Conservation (phyloP, 2,329 filamentous ascomycete species). For the Phaeosphaeriaceae sp. region DNA sequence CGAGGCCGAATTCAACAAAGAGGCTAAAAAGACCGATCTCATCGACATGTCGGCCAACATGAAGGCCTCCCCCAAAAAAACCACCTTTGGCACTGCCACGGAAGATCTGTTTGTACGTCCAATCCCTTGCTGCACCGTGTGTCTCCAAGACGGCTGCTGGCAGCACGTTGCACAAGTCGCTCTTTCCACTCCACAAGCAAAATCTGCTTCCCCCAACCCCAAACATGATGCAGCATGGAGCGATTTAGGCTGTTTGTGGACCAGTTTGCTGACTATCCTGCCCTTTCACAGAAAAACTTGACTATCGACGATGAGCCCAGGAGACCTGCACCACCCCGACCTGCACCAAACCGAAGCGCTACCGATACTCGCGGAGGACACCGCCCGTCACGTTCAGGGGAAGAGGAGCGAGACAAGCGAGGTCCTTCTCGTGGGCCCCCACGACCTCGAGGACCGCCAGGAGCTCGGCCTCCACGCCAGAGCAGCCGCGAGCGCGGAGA, state of each 20-base stretch:
- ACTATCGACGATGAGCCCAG: slow-evolving; percentile 67
- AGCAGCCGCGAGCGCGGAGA: slow-evolving; percentile 49
- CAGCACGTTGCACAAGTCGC: slow-evolving; percentile 25
- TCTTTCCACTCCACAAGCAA: slow-evolving; percentile 6
- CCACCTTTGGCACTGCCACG: slow-evolving; percentile 58
- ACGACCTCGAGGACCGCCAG: slow-evolving; percentile 47
- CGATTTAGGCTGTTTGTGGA: slow-evolving; percentile 47
- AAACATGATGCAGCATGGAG: slow-evolving; percentile 45
- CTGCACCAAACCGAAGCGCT: slow-evolving; percentile 54
- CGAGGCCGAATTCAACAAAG: slow-evolving; percentile 50
- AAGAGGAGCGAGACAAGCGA: slow-evolving; percentile 55
- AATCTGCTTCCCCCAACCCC: too few relatives aligned
- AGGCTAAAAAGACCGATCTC: slow-evolving; percentile 36
- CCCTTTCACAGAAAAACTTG: slow-evolving; percentile 65
- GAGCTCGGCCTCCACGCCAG: slow-evolving; percentile 44
- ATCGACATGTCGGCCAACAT: slow-evolving; percentile 48
- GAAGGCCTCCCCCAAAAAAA: slow-evolving; percentile 53
- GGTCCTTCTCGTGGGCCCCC: slow-evolving; percentile 47
- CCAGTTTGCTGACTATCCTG: slow-evolving; percentile 53
- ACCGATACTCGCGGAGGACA: slow-evolving; percentile 59
- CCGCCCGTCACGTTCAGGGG: slow-evolving; percentile 70
- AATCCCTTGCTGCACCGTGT: slow-evolving; percentile 18
- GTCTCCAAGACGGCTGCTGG: slow-evolving; percentile 18
- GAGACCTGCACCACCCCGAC: slow-evolving; percentile 43
- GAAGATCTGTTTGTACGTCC: slow-evolving; percentile 79